Percentiles rank a stretch among this genome's conserved stretches.
phyloP scores from a whole-genome alignment of 345 rosid species.

The Aquilaria malaccensis region DNA sequence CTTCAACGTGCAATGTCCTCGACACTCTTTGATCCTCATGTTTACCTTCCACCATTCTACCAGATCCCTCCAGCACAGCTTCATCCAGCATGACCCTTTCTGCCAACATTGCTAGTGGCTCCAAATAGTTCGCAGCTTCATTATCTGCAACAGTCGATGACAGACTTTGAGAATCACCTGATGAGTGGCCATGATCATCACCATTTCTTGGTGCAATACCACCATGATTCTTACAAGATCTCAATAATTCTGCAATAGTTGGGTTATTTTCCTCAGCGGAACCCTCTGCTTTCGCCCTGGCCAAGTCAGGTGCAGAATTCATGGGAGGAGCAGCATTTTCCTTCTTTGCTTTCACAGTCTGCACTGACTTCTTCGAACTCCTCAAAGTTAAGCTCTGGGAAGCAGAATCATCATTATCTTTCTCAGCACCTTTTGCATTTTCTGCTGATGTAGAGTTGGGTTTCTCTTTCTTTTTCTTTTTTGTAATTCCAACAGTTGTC shows the following conservation, averaged over 20 bases:
- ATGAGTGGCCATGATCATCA: slow-evolving; percentile 5
- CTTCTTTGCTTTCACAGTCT: not conserved
- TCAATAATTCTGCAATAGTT: not conserved
- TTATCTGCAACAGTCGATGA: not conserved
- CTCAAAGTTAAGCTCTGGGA: not conserved
- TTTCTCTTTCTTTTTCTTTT: not conserved
- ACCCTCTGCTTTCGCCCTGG: not conserved
- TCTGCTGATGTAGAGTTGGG: not conserved
- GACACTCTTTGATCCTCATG: slow-evolving; percentile 1
- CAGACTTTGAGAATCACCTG: not conserved
- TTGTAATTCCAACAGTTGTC: not conserved
- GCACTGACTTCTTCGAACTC: not conserved
- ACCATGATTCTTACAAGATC: not conserved
- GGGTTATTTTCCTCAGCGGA: not conserved
- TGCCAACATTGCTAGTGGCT: not conserved
- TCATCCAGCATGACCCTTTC: not conserved
- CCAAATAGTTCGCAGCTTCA: not conserved
- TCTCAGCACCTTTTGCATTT: slow-evolving; percentile 1
- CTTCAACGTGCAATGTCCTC: slow-evolving; percentile 1
- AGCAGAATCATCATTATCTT: not conserved
- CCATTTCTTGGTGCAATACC: not conserved
- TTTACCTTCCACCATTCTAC: not conserved
- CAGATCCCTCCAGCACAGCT: not conserved
- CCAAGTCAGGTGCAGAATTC: not conserved
- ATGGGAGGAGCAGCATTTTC: not conserved